Percentiles rank a stretch among this genome's conserved stretches.
Evolutionary conservation across 495 filamentous ascomycete genomes (phyloP).

Genomic region (Penicillium coprophilum): DNA sequence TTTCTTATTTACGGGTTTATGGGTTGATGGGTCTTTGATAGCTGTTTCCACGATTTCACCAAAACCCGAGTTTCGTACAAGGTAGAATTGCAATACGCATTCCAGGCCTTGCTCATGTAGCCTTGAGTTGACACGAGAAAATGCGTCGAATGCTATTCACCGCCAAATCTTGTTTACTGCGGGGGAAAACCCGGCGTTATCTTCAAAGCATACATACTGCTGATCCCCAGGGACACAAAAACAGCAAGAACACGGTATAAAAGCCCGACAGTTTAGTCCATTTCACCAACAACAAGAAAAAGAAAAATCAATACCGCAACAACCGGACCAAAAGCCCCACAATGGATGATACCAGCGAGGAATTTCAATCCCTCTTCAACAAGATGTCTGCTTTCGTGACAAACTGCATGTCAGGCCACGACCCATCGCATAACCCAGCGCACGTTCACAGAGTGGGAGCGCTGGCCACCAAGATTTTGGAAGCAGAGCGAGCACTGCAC

Average conservation of each 20-base stretch:
- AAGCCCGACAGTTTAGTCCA: background rate
- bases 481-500: conserved; percentile 37
- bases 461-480: conserved; percentile 63
- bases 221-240: background rate
- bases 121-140: background rate
- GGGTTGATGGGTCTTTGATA: no score
- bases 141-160: conserved; percentile 8
- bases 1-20: no score
- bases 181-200: background rate
- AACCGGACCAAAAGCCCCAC: background rate
- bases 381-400: conserved; percentile 58
- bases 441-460: conserved; percentile 79
- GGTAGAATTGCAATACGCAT: background rate
- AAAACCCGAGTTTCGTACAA: no score
- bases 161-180: conserved; percentile 19
- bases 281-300: background rate
- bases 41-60: background rate
- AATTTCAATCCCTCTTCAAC: conserved; percentile 41
- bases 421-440: conserved; percentile 80
- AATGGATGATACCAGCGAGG: conserved; percentile 15
- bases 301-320: background rate
- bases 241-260: background rate
- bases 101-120: background rate
- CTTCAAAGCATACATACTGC: conserved; percentile 2
- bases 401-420: conserved; percentile 75